phyloP scores from a whole-genome alignment of 441 rosid species.

The Eutrema salsugineum region DNA sequence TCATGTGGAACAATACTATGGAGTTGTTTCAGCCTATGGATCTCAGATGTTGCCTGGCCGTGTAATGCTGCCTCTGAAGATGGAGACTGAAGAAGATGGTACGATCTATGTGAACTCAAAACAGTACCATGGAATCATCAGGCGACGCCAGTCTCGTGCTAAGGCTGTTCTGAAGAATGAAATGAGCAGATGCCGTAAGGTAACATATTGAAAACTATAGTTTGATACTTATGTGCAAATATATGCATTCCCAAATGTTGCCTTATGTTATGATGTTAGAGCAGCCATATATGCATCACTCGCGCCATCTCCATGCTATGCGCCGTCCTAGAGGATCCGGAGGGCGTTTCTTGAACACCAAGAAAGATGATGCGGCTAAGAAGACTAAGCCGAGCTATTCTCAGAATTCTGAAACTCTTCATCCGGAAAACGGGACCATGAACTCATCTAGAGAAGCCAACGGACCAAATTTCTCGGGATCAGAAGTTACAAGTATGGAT shows the following conservation, averaged over 20 bases:
- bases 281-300: constrained; percentile 78
- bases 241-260: background rate
- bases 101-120: constrained; percentile 84
- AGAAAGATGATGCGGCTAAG: background rate
- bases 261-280: constrained; percentile 11
- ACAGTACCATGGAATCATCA: constrained; percentile 80
- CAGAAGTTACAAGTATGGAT: constrained; percentile 60
- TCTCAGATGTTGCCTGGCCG: constrained; percentile 43
- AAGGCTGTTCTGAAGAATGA: constrained; percentile 44
- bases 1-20: constrained; percentile 48
- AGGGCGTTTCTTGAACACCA: constrained; percentile 83
- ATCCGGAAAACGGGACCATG: constrained; percentile 44
- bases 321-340: constrained; percentile 85
- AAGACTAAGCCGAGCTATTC: constrained; percentile 40
- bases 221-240: background rate
- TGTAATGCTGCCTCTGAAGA: constrained; percentile 65
- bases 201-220: constrained; percentile 22
- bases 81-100: constrained; percentile 54
- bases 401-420: constrained; percentile 55
- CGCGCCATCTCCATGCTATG: constrained; percentile 88
- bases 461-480: constrained; percentile 39
- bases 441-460: constrained; percentile 35
- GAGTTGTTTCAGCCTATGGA: constrained; percentile 59
- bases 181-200: constrained; percentile 48
- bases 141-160: constrained; percentile 76